Conservation (phyloP, 2,329 filamentous ascomycete species). For the Penicillium sp. region DNA sequence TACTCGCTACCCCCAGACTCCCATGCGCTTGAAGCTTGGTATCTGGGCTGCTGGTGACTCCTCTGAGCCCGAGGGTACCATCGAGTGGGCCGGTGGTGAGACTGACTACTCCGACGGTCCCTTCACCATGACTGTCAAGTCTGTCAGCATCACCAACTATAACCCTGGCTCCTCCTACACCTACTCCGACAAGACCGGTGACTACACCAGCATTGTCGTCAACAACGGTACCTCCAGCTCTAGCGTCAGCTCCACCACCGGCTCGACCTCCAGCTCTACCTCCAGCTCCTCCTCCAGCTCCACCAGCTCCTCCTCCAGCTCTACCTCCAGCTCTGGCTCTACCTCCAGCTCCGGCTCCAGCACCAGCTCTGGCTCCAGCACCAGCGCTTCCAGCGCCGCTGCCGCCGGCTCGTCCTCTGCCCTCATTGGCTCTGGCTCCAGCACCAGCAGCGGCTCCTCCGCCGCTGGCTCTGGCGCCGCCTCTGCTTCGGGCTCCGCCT, state of each 20-base stretch:
- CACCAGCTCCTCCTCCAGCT: conserved; percentile 6
- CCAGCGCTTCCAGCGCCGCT: conserved; percentile 16
- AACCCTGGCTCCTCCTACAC: conserved; percentile 52
- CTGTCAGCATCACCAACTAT: conserved; percentile 56
- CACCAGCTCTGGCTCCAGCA: too few species aligned
- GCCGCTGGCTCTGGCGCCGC: too few species aligned
- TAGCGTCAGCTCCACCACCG: conserved; percentile 9
- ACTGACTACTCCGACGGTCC: conserved; percentile 60
- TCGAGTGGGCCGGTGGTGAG: conserved; percentile 61
- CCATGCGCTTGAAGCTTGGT: conserved; percentile 62
- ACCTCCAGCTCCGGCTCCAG: conserved; percentile 12
- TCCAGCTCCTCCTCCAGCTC: too few species aligned
- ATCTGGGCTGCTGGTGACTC: conserved; percentile 58
- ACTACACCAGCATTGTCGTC: too few species aligned
- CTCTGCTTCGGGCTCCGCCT: too few species aligned
- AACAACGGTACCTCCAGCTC: conserved; percentile 8
- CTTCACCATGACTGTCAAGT: conserved; percentile 58
- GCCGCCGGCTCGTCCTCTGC: conserved; percentile 19
- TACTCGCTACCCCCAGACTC: conserved; percentile 60
- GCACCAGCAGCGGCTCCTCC: too few species aligned
- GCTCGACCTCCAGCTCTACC: conserved; percentile 4
- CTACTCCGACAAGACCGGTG: too few species aligned
- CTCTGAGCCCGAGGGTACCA: conserved; percentile 40
- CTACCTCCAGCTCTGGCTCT: conserved; percentile 5
- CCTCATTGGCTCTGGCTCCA: conserved; percentile 20